These are phyloP conservation scores for Syzygium aromaticum DNA, from an alignment of 345 rosid species.

Conservation along the genomic window DNA sequence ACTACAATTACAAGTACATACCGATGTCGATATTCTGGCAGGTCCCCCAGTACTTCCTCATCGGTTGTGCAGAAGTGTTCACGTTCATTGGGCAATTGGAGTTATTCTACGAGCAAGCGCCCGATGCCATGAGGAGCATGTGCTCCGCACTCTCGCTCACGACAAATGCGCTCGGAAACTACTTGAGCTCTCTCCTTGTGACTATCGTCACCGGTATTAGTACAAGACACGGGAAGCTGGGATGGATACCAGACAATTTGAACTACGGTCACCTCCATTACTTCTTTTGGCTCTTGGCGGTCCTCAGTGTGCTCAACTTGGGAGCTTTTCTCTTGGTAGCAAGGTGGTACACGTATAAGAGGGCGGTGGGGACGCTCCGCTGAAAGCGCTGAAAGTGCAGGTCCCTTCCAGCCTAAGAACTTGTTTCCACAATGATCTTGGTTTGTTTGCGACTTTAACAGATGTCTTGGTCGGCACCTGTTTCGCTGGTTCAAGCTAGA, in stretches of 20 bases:
- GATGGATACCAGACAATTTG: constrained; percentile 31
- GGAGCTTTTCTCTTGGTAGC: constrained; percentile 19
- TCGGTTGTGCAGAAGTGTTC: constrained; percentile 44
- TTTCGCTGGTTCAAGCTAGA: not conserved
- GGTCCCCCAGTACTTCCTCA: constrained; percentile 36
- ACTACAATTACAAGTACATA: constrained; percentile 3
- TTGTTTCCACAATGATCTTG: not conserved
- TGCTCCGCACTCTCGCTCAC: constrained; percentile 33
- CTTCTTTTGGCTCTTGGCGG: constrained; percentile 34
- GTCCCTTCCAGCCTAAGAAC: not conserved
- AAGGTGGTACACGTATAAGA: constrained; percentile 32
- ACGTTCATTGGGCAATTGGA: constrained; percentile 36
- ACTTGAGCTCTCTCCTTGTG: constrained; percentile 27
- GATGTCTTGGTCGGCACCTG: not conserved
- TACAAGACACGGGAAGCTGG: constrained; percentile 17
- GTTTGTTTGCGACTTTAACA: not conserved
- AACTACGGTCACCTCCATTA: constrained; percentile 31
- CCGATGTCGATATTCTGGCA: constrained; percentile 40
- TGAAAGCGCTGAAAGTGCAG: not conserved
- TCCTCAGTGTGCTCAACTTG: constrained; percentile 19
- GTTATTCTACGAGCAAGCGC: constrained; percentile 46
- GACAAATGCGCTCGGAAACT: constrained; percentile 23
- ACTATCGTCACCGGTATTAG: constrained; percentile 15
- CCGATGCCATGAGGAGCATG: constrained; percentile 43
- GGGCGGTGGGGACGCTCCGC: constrained; percentile 4